A percentile compares a stretch with the other conserved stretches of the same genome.
These are phyloP conservation scores for Pochonia chlamydosporia DNA, from an alignment of 2,329 filamentous ascomycete species.

Conservation along the genomic window DNA sequence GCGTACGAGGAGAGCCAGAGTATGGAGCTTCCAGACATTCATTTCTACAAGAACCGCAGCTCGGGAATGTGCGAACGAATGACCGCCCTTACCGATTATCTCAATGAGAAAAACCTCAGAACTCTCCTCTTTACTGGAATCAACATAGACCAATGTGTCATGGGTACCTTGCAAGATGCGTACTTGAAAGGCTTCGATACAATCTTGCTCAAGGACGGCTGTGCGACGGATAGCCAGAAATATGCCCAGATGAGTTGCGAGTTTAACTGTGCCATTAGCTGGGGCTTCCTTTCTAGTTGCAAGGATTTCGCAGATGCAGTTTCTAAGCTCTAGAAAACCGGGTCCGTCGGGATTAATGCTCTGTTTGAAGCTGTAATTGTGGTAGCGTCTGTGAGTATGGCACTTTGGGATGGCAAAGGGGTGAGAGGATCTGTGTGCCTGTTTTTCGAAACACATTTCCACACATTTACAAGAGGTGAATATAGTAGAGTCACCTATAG, in stretches of 20 bases:
- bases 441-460: too few relatives aligned
- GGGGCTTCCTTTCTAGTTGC: conserved; percentile 1
- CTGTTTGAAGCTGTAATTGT: too few relatives aligned
- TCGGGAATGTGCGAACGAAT: not conserved
- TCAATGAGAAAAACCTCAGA: not conserved
- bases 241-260: not conserved
- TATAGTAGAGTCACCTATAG: too few relatives aligned
- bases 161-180: conserved; percentile 2
- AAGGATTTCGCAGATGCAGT: too few relatives aligned
- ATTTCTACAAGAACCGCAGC: not conserved
- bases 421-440: too few relatives aligned
- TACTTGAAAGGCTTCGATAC: conserved; percentile 4
- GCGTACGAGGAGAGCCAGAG: not conserved
- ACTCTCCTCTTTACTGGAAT: conserved; percentile 1
- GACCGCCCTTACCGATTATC: not conserved
- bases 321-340: too few relatives aligned
- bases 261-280: conserved; percentile 1
- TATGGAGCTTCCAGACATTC: not conserved
- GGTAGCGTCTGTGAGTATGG: too few relatives aligned
- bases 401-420: too few relatives aligned
- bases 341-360: too few relatives aligned
- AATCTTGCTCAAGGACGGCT: conserved; percentile 4
- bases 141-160: conserved; percentile 6
- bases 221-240: conserved; percentile 3
- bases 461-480: too few relatives aligned